phyloP scores from a whole-genome alignment of 2,329 filamentous ascomycete genomes.

The Cadophora gregata region DNA sequence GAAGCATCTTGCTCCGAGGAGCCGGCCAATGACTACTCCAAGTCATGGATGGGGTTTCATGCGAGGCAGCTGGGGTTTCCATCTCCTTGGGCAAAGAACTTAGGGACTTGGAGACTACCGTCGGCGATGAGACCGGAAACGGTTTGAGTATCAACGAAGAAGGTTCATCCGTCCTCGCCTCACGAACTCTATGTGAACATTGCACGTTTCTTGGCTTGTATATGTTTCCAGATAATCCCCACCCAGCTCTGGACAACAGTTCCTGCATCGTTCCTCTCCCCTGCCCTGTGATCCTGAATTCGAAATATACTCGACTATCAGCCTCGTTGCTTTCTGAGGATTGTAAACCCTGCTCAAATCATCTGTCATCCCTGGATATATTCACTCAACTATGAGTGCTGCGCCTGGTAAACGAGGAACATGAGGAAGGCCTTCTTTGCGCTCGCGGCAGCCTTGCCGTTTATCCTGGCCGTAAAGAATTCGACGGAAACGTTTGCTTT shows the following conservation, averaged over 20 bases:
- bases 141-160: neutral
- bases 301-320: neutral
- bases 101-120: neutral
- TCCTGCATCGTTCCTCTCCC: neutral
- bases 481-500: conserved; percentile 8
- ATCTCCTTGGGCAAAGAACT: neutral
- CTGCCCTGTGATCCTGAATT: too few relatives aligned
- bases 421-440: conserved; percentile 7
- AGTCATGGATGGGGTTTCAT: neutral
- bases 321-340: neutral
- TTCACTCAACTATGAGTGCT: conserved; percentile 5
- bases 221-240: conserved; percentile 14
- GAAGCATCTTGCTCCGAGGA: neutral
- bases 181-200: neutral
- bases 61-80: neutral
- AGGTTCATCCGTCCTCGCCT: conserved; percentile 1
- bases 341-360: neutral
- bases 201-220: neutral
- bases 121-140: conserved; percentile 4
- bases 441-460: neutral
- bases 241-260: neutral
- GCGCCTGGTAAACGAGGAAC: neutral
- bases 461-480: conserved; percentile 12
- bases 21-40: neutral
- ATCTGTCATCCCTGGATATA: neutral